Percentiles rank a stretch among this genome's conserved stretches.
phyloP scores from a whole-genome alignment of 1,284 basidiomycete genomes.

The Ganoderma boninense region DNA sequence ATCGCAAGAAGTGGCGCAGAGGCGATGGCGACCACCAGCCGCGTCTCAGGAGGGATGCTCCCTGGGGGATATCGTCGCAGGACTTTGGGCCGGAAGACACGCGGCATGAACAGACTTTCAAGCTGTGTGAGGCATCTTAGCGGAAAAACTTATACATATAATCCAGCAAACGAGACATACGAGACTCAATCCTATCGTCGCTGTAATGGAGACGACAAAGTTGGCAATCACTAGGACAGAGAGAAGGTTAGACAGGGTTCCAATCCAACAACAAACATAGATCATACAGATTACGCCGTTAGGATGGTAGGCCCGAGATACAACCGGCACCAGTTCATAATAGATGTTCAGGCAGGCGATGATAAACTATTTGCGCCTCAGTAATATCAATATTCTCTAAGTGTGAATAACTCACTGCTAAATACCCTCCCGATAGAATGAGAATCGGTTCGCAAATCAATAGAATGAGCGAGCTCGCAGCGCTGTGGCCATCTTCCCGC shows the following conservation, averaged over 20 bases:
- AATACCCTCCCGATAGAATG: neutral
- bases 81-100: slow-evolving; percentile 5
- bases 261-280: neutral
- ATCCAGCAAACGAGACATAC: slow-evolving; percentile 3
- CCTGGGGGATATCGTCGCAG: neutral
- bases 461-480: neutral
- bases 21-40: slow-evolving; percentile 21
- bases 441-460: slow-evolving; percentile 8
- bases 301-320: neutral
- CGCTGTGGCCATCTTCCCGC: neutral
- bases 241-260: neutral
- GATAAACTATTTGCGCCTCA: neutral
- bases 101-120: slow-evolving; percentile 5
- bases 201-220: neutral
- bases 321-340: neutral
- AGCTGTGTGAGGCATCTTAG: neutral
- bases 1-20: slow-evolving; percentile 20
- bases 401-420: slow-evolving; percentile 1
- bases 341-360: slow-evolving; percentile 7
- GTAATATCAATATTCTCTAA: no score
- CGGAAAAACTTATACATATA: no score
- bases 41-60: slow-evolving; percentile 22
- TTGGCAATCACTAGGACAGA: neutral
- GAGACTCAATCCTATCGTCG: neutral
- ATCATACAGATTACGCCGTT: neutral